These are phyloP conservation scores for Neofusicoccum laricinum DNA, from an alignment of 2,329 filamentous ascomycete genomes.

Conservation along the genomic window DNA sequence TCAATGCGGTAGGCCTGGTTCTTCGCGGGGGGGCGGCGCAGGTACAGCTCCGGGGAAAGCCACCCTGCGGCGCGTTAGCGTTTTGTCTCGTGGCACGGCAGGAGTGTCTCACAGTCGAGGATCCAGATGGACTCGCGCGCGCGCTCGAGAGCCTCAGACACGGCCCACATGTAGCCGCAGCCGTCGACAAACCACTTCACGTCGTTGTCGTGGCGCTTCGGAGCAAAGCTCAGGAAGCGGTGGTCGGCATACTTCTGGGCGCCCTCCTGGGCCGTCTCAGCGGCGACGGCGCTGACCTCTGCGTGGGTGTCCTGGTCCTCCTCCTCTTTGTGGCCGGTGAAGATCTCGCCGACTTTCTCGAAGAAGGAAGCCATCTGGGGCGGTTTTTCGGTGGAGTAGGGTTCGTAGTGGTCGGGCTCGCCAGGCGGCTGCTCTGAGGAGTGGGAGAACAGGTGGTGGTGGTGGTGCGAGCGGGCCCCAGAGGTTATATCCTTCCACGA, in stretches of 20 bases:
- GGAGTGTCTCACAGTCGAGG: conserved; percentile 59
- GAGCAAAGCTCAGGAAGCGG: conserved; percentile 65
- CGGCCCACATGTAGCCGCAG: conserved; percentile 81
- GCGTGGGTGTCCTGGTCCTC: neutral
- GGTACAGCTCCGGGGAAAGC: conserved; percentile 83
- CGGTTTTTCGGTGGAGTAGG: conserved; percentile 19
- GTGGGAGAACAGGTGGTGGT: neutral
- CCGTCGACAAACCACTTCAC: conserved; percentile 88
- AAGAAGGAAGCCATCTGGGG: conserved; percentile 46
- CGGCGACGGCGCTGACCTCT: conserved; percentile 19
- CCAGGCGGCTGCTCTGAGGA: neutral
- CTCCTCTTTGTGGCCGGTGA: conserved; percentile 3
- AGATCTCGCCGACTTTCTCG: conserved; percentile 51
- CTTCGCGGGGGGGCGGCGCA: conserved; percentile 75
- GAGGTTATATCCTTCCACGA: conserved; percentile 9
- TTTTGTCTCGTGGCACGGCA: neutral
- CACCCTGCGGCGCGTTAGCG: conserved; percentile 54
- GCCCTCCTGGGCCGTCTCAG: conserved; percentile 26
- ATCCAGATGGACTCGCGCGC: conserved; percentile 80
- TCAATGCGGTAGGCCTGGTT: conserved; percentile 85
- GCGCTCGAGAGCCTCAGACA: conserved; percentile 73
- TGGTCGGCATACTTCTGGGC: conserved; percentile 45
- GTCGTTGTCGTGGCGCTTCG: conserved; percentile 66
- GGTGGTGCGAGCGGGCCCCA: neutral
- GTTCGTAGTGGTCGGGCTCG: conserved; percentile 17